Evolutionary conservation across 1,284 basidiomycete species (phyloP).

Genomic region (Omphalotus olearius): DNA sequence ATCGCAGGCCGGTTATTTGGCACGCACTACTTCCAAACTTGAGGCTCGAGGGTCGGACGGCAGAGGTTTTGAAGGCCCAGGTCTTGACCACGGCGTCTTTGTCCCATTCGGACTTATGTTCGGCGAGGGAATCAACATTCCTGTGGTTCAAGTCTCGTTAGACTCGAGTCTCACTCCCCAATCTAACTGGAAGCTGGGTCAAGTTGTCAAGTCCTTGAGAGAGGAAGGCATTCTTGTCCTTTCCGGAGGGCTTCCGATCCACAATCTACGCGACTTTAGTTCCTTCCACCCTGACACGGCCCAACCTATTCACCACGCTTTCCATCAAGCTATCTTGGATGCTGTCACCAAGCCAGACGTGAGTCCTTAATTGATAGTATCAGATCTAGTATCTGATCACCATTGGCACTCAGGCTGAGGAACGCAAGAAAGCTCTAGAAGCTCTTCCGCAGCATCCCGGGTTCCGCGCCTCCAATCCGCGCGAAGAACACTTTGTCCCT

Average conservation of each 20-base stretch:
- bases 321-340: constrained; percentile 55
- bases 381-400: constrained; percentile 1
- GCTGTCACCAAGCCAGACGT: constrained; percentile 50
- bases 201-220: constrained; percentile 55
- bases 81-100: constrained; percentile 71
- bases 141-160: constrained; percentile 69
- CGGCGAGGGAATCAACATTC: constrained; percentile 56
- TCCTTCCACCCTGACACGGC: constrained; percentile 51
- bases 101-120: constrained; percentile 78
- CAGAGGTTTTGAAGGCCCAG: constrained; percentile 59
- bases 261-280: constrained; percentile 57
- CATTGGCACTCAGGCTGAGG: constrained; percentile 26
- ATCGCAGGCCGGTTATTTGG: constrained; percentile 48
- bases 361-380: constrained; percentile 22
- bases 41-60: constrained; percentile 68
- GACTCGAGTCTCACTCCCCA: constrained; percentile 56
- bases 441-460: constrained; percentile 50
- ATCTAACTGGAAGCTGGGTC: constrained; percentile 62
- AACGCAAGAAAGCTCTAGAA: constrained; percentile 41
- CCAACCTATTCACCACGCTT: constrained; percentile 43
- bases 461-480: constrained; percentile 63
- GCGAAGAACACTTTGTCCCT: constrained; percentile 72
- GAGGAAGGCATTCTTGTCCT: constrained; percentile 64
- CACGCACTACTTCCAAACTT: constrained; percentile 42
- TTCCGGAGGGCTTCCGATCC: constrained; percentile 66